Evolutionary conservation across 2,329 filamentous ascomycete genomes (phyloP).

Genomic region (Nemania sp.): DNA sequence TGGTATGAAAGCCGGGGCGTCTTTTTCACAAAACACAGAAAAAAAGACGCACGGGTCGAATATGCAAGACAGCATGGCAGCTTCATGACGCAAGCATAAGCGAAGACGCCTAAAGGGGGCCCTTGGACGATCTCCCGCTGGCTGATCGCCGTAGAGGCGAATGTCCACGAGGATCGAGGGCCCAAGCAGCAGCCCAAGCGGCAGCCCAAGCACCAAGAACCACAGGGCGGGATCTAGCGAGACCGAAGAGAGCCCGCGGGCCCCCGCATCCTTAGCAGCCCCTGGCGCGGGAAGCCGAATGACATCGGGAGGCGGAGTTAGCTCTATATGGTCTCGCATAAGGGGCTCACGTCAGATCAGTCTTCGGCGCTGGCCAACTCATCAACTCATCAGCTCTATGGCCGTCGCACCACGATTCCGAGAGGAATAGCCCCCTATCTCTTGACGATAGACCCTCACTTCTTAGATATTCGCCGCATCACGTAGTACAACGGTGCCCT

Average conservation of each 20-base stretch:
- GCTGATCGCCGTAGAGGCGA: constrained; percentile 8
- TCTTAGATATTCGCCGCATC: too few relatives aligned
- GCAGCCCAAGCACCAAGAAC: constrained; percentile 6
- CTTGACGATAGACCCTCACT: too few relatives aligned
- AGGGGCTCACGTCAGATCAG: too few relatives aligned
- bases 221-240: background rate
- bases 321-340: too few relatives aligned
- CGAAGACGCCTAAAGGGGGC: background rate
- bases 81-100: constrained; percentile 10
- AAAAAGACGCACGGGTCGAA: background rate
- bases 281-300: constrained; percentile 6
- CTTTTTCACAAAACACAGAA: background rate
- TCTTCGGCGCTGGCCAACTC: too few relatives aligned
- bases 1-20: constrained; percentile 3
- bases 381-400: too few relatives aligned
- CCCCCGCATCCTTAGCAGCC: constrained; percentile 12
- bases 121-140: background rate
- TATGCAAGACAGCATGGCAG: background rate
- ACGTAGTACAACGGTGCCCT: too few relatives aligned
- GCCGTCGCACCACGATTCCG: too few relatives aligned
- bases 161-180: constrained; percentile 14
- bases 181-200: background rate
- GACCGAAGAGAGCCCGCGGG: too few relatives aligned
- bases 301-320: constrained; percentile 12
- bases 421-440: too few relatives aligned